Evolutionary conservation across 768 basidiomycete species (phyloP).

Genomic region (Cubamyces sp.): DNA sequence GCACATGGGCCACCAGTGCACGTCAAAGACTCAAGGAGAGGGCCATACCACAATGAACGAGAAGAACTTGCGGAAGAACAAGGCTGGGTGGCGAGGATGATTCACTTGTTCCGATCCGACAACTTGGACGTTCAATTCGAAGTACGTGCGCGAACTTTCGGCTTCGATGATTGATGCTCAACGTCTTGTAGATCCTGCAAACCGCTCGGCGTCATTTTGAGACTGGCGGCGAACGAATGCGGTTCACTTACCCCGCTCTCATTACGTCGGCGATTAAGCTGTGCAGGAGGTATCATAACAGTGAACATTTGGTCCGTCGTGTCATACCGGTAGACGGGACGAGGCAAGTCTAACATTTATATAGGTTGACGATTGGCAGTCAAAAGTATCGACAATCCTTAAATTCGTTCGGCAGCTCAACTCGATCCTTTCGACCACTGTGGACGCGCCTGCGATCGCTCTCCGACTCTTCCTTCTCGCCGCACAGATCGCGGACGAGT

Average conservation of each 20-base stretch:
- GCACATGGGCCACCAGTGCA: slow-evolving; percentile 38
- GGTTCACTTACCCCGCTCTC: slow-evolving; percentile 95
- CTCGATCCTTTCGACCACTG: slow-evolving; percentile 89
- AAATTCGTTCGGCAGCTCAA: slow-evolving; percentile 95
- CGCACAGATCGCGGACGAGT: slow-evolving; percentile 93
- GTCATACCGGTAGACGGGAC: neutral
- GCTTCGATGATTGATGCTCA: neutral
- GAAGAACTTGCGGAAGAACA: slow-evolving; percentile 98
- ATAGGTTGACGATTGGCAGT: slow-evolving; percentile 86
- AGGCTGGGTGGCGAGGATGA: slow-evolving; percentile 98
- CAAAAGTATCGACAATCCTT: slow-evolving; percentile 84
- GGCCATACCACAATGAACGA: slow-evolving; percentile 66
- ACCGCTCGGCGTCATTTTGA: slow-evolving; percentile 89
- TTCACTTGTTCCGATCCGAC: slow-evolving; percentile 91
- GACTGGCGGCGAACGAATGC: slow-evolving; percentile 91
- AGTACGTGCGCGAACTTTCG: slow-evolving; percentile 49
- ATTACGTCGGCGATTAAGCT: slow-evolving; percentile 94
- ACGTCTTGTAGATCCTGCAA: slow-evolving; percentile 72
- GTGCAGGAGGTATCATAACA: slow-evolving; percentile 87
- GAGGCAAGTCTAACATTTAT: neutral
- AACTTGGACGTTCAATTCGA: slow-evolving; percentile 89
- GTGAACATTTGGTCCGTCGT: slow-evolving; percentile 59
- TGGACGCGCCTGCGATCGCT: slow-evolving; percentile 91
- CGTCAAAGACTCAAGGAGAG: slow-evolving; percentile 56
- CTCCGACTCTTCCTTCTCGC: slow-evolving; percentile 94